Percentiles rank a stretch among this genome's conserved stretches.
phyloP scores from a whole-genome alignment of 2,329 filamentous ascomycete species.

The Raffaelea deltoideospora region DNA sequence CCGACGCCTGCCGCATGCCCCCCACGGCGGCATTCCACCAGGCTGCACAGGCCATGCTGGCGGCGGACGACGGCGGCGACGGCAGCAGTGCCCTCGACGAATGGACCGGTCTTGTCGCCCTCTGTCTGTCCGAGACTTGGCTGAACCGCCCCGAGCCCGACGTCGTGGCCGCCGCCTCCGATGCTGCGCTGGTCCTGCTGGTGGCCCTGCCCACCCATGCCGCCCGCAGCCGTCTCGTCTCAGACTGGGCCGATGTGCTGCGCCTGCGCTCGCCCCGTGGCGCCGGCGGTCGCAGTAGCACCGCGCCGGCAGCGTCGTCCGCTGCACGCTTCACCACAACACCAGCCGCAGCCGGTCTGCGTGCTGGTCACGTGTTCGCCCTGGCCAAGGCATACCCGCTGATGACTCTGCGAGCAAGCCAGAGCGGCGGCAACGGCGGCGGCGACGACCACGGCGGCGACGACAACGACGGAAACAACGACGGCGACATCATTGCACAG shows the following conservation, averaged over 20 bases:
- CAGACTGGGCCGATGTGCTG: conserved; percentile 31
- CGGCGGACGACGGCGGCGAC: not conserved
- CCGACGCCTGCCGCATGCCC: conserved; percentile 1
- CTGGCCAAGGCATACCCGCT: conserved; percentile 34
- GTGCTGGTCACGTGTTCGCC: conserved; percentile 37
- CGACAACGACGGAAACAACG: conserved; percentile 10
- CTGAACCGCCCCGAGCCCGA: conserved; percentile 35
- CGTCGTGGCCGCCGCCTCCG: conserved; percentile 31
- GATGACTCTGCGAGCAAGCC: conserved; percentile 3
- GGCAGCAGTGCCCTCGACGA: too few relatives aligned
- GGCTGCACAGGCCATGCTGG: not conserved
- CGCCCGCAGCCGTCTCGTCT: conserved; percentile 14
- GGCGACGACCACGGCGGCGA: not conserved
- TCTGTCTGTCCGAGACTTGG: conserved; percentile 17
- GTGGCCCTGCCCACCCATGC: conserved; percentile 19
- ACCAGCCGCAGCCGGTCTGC: conserved; percentile 21
- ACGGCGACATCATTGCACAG: conserved; percentile 19
- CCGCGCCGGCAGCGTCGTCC: not conserved
- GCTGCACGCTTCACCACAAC: not conserved
- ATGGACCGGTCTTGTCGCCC: conserved; percentile 1
- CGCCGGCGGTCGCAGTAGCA: not conserved
- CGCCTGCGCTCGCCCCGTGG: conserved; percentile 11
- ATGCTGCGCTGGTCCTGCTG: conserved; percentile 34
- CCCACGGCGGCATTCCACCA: not conserved
- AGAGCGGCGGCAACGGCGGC: not conserved